Evolutionary conservation across 2,329 filamentous ascomycete genomes (phyloP).

Genomic region (Magnaporthales sp.): DNA sequence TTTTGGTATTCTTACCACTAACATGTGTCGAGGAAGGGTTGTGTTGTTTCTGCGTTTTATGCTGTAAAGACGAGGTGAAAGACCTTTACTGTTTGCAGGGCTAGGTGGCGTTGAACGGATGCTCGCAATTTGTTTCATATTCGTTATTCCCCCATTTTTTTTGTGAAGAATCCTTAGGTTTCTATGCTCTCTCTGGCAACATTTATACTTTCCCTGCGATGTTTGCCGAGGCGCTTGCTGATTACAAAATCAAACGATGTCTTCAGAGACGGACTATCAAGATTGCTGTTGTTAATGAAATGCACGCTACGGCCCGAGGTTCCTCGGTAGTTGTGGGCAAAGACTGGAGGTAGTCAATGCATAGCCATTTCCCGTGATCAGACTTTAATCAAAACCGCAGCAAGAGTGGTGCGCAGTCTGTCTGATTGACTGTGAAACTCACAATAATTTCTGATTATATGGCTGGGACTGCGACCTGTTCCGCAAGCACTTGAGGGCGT

Average conservation of each 20-base stretch:
- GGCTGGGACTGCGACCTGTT: not conserved
- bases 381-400: not conserved
- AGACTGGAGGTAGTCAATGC: not conserved
- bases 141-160: not conserved
- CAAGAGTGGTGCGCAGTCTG: no score
- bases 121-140: not conserved
- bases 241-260: not conserved
- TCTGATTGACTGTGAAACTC: not conserved
- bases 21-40: not conserved
- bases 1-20: not conserved
- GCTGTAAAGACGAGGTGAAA: not conserved
- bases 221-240: not conserved
- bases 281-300: not conserved
- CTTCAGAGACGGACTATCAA: not conserved
- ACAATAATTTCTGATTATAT: not conserved
- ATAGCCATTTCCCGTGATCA: not conserved
- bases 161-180: not conserved
- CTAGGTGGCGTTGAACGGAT: slow-evolving; percentile 4
- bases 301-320: not conserved
- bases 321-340: not conserved
- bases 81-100: not conserved
- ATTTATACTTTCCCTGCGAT: not conserved
- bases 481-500: not conserved
- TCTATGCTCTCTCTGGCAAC: not conserved
- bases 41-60: not conserved